Evolutionary conservation across 2,329 filamentous ascomycete species (phyloP), one percentile per base, ranked within the genome.

Genomic region (Phialocephala subalpina): DNA sequence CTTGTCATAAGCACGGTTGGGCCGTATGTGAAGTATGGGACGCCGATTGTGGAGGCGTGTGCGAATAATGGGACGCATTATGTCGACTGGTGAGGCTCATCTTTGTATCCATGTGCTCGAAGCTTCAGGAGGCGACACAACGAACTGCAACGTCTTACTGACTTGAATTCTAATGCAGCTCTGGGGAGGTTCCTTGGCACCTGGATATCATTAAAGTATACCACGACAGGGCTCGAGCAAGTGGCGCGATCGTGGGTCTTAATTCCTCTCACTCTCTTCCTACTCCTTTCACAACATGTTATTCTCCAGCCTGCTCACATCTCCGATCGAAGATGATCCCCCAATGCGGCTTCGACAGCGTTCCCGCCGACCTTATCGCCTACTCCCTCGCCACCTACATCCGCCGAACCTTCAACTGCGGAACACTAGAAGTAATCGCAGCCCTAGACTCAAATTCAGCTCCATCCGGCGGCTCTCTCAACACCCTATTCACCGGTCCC

Each of bases 271-370:
- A 87, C 70, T 78, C 80, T 49, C 72, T 80, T n/a, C 82, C n/a
- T 27, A 22, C 12, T 11, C 40, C 57, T 59, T n/a, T 58, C n/a
- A n/a, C n/a, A n/a, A n/a, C n/a, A n/a, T n/a, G n/a, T n/a, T n/a
- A n/a, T n/a, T n/a, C n/a, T n/a, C n/a, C n/a, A n/a, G n/a, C 70
- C 63, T 40, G 25, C 47, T 20, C 77, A 86, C 82, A 53, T 76
- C 79, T 25, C 72, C 78, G 1, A 84, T 87, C n/a, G n/a, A n/a
- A 2, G 91, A 88, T 1, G 89, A 89, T n/a, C 89, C 89, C 55
- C 90, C 92, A 1, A 78, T 94, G 5, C 83, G 86, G 36, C 93
- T 93, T 0, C 80, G 89, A 3, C 77, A 97, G 14, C 84, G 76
- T 56, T 70, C 88, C 25, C 81, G 88, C 63, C 87, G 90, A 33